A percentile compares a stretch with the other conserved stretches of the same genome.
phyloP scores from a whole-genome alignment of 768 basidiomycete species.

The Mycena amicta region DNA sequence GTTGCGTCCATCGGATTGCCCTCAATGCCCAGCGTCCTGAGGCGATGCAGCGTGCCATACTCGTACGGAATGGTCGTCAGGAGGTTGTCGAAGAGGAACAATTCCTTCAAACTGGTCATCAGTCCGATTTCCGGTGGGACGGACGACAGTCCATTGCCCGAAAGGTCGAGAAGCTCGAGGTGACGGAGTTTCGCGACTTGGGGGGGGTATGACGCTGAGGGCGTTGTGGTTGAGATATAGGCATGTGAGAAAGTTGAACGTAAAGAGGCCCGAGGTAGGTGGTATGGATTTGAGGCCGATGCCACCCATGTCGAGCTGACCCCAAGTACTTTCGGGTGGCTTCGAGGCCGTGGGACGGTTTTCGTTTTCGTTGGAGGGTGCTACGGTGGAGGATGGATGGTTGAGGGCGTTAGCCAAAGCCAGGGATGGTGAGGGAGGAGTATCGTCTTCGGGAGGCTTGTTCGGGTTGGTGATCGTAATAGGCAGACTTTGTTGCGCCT shows the following conservation, averaged over 20 bases:
- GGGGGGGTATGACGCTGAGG: slow-evolving; percentile 73
- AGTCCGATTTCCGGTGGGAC: slow-evolving; percentile 90
- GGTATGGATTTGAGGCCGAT: slow-evolving; percentile 91
- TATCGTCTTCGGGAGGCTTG: slow-evolving; percentile 46
- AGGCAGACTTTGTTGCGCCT: slow-evolving; percentile 80
- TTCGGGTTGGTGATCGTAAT: slow-evolving; percentile 94
- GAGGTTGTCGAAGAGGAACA: slow-evolving; percentile 95
- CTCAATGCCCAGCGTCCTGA: slow-evolving; percentile 92
- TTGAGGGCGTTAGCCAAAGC: slow-evolving; percentile 41
- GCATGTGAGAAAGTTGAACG: slow-evolving; percentile 90
- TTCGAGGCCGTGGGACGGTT: slow-evolving; percentile 64
- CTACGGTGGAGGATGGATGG: slow-evolving; percentile 77
- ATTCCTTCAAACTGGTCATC: slow-evolving; percentile 85
- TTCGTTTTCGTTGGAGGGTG: slow-evolving; percentile 65
- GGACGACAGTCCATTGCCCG: slow-evolving; percentile 77
- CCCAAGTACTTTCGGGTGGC: slow-evolving; percentile 82
- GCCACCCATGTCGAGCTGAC: slow-evolving; percentile 93
- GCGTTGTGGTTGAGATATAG: slow-evolving; percentile 97
- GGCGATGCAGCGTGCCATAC: slow-evolving; percentile 86
- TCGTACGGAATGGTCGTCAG: slow-evolving; percentile 84
- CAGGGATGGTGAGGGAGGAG: slow-evolving; percentile 35
- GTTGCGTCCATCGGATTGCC: slow-evolving; percentile 90
- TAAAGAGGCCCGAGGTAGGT: slow-evolving; percentile 69
- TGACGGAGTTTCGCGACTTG: slow-evolving; percentile 84
- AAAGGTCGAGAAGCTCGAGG: slow-evolving; percentile 88